Evolutionary conservation across 2,329 filamentous ascomycete genomes (phyloP), one percentile per base, ranked within the genome.

Genomic region (Akanthomyces dipterigenus): DNA sequence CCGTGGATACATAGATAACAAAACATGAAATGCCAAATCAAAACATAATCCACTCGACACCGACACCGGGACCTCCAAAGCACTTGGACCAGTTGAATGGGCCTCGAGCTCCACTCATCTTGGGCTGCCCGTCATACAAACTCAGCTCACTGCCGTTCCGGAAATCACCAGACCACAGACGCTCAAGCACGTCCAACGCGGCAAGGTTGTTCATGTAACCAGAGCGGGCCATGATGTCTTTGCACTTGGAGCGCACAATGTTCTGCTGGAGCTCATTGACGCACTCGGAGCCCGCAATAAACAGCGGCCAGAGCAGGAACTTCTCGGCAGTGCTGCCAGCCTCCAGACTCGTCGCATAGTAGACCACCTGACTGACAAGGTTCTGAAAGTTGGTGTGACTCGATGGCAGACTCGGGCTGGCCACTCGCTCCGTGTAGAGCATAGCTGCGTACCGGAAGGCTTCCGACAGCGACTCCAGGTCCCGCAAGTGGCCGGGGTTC

Each of bases 181-280:
- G 86, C 78, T 97, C 93, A 46, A 97, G 76, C 4, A 96, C 86
- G 68, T 95, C 90, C 28, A 97, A 80, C 8, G 90, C 91, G 7
- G 89, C 89, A 45, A 96, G 82, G 71, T 96, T 97, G 76, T 96
- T 97, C 80, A 92, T 90, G 76, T 97, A 97, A 1, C 93, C 93
- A 59, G 89, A 93, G 66, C 93, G 89, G 34, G 86, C 84, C 80
- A 93, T 92, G 66, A 97, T 93, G 70, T 93, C 91, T 49, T 87
- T 82, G 75, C 91, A 96, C 67, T 92, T 88, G 66, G 85, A 82
- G 58, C 92, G 86, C 57, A 97, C 88, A 62, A 93, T 85, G 62
- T 85, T 84, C 65, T 93, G 89, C 69, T 96, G 90, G 55, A 87
- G 79, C 68, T 90, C 86, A 66, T 91, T 88, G 64, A 95, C 88